Percentiles rank a stretch among this genome's conserved stretches.
Evolutionary conservation across 2,329 filamentous ascomycete genomes (phyloP).

Genomic region (Coniochaeta sp.): DNA sequence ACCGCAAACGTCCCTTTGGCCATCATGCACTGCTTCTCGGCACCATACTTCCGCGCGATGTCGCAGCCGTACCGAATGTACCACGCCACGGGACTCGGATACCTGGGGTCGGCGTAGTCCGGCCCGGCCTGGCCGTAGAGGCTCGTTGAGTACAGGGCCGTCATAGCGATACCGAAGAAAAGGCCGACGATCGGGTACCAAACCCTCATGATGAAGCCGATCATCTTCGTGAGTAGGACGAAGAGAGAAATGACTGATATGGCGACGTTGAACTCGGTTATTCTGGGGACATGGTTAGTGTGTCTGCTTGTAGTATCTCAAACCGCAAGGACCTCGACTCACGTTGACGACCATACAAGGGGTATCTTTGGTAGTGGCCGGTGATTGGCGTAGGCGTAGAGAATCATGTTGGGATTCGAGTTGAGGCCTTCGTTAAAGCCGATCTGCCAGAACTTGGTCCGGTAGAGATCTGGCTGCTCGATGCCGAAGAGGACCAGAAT

Average conservation of each 20-base stretch:
- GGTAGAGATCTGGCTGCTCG: slow-evolving; percentile 64
- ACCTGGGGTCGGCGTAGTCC: slow-evolving; percentile 59
- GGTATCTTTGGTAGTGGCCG: slow-evolving; percentile 52
- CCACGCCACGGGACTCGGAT: slow-evolving; percentile 60
- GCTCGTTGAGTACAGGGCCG: slow-evolving; percentile 57
- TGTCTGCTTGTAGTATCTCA: not conserved
- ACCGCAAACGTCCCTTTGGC: slow-evolving; percentile 61
- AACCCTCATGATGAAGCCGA: slow-evolving; percentile 62
- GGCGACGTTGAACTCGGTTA: slow-evolving; percentile 69
- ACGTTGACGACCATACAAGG: slow-evolving; percentile 68
- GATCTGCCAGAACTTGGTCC: slow-evolving; percentile 65
- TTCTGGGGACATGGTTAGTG: slow-evolving; percentile 34
- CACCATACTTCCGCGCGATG: slow-evolving; percentile 45
- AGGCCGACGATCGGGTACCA: slow-evolving; percentile 60
- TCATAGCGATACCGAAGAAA: slow-evolving; percentile 47
- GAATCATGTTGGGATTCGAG: slow-evolving; percentile 59
- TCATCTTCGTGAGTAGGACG: slow-evolving; percentile 62
- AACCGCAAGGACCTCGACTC: slow-evolving; percentile 26
- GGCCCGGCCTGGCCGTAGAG: slow-evolving; percentile 65
- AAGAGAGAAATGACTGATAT: slow-evolving; percentile 72
- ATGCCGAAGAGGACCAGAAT: slow-evolving; percentile 65
- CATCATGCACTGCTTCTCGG: slow-evolving; percentile 54
- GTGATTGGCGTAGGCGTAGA: slow-evolving; percentile 70
- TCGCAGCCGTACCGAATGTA: slow-evolving; percentile 66
- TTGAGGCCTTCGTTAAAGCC: slow-evolving; percentile 66